Evolutionary conservation across 169 alveolate species (phyloP).

Genomic region (Eimeria maxima): DNA sequence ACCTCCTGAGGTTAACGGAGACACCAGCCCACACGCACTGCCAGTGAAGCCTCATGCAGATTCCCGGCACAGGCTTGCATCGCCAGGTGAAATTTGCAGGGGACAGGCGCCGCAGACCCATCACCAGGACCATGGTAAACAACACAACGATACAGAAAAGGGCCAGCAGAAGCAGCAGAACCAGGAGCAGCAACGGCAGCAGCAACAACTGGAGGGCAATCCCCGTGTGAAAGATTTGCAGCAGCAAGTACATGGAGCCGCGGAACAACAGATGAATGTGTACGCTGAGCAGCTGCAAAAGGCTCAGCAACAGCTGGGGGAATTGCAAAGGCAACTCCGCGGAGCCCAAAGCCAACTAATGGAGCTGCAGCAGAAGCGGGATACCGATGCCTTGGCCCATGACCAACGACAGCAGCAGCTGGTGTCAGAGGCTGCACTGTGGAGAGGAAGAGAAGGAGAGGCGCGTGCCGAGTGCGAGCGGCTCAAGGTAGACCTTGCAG

Average conservation of each 20-base stretch:
- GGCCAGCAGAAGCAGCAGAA: not conserved
- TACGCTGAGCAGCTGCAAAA: not conserved
- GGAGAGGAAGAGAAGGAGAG: constrained; percentile 5
- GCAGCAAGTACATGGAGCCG: not conserved
- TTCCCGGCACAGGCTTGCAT: not conserved
- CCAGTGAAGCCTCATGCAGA: constrained; percentile 1
- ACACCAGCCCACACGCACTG: not conserved
- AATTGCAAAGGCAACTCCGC: not conserved
- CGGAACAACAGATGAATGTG: not conserved
- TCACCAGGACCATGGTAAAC: not conserved
- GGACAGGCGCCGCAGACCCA: not conserved
- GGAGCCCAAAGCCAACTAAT: not conserved
- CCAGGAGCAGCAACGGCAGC: not conserved
- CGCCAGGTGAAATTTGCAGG: not conserved
- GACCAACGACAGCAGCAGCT: constrained; percentile 8
- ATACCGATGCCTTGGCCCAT: not conserved
- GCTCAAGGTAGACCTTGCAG: not conserved
- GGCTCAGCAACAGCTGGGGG: not conserved
- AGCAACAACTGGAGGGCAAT: not conserved
- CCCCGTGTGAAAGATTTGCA: not conserved
- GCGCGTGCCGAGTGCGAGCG: not conserved
- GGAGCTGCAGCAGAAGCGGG: constrained; percentile 47
- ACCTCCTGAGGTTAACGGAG: not conserved
- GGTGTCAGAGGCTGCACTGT: constrained; percentile 15
- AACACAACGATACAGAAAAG: not conserved